Percentiles rank a stretch among this genome's conserved stretches.
These are phyloP conservation scores for Pythium graminicola DNA, from an alignment of 352 stramenopile genomes.

Conservation along the genomic window DNA sequence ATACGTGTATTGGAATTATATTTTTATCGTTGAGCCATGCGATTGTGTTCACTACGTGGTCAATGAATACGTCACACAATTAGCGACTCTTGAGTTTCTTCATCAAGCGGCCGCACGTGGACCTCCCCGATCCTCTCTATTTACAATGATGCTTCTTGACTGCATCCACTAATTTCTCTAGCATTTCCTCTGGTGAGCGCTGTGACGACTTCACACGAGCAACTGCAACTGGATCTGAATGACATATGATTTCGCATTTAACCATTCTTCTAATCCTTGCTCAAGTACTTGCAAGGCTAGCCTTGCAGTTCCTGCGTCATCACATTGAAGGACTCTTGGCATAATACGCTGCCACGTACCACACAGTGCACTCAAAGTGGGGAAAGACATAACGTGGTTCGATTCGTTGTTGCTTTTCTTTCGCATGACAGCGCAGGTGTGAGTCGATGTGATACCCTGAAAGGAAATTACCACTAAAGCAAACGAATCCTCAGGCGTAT, in stretches of 20 bases:
- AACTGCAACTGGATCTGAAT: too few species aligned
- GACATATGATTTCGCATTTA: constrained; percentile 4
- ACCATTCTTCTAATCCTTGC: constrained; percentile 20
- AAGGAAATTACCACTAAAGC: constrained; percentile 41
- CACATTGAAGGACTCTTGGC: constrained; percentile 19
- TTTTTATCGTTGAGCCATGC: too few species aligned
- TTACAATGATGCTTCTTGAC: constrained; percentile 13
- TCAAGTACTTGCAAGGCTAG: constrained; percentile 16
- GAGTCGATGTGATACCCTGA: constrained; percentile 32
- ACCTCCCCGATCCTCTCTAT: constrained; percentile 55
- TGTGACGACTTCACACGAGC: too few species aligned
- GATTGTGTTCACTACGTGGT: too few species aligned
- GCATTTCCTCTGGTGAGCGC: too few species aligned
- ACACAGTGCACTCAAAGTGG: constrained; percentile 29
- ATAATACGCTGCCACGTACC: constrained; percentile 33
- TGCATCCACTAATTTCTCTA: constrained; percentile 8
- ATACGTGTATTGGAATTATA: too few species aligned
- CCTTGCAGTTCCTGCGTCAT: constrained; percentile 24
- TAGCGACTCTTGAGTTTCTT: constrained; percentile 83
- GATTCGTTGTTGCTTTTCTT: constrained; percentile 27
- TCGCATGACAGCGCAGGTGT: constrained; percentile 28
- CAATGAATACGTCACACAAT: constrained; percentile 19
- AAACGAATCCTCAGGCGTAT: constrained; percentile 37
- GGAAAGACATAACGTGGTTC: constrained; percentile 31
- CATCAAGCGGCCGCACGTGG: constrained; percentile 57